Base-by-base conservation (phyloP, 2,329 filamentous ascomycete genomes). In the Epichloe festucae region DNA sequence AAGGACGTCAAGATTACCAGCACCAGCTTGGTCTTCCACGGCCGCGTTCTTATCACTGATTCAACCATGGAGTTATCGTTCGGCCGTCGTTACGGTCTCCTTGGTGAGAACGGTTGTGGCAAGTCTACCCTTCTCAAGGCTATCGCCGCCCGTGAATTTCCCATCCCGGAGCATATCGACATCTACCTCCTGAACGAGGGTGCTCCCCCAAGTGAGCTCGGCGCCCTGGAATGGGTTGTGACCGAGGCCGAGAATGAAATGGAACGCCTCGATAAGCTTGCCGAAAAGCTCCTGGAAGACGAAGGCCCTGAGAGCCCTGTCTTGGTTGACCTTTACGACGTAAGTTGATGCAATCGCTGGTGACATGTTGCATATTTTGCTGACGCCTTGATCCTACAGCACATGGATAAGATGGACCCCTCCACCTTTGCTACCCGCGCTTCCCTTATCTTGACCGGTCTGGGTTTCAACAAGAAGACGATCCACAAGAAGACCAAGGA, bases 401-500 rank as follows among this genome's bases (percentile, higher is more conserved):
- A 93, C 70, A 95, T 97, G 81, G 93, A 98, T 73, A 85, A 84
- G 71, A 96, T 98, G 91, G 94, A 98, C 64, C 93, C 93, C 46
- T 94, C 89, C 39, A 98, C 94, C 49, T 98, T 98, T 73, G 77
- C 89, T 65, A 95, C 91, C 55, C 89, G 93, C 67, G 93, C 93
- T 55, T 95, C 91, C 52, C 84, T 96, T 59, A 98, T 98, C 68
- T 73, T 98, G 62, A 98, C 93, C 52, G 93, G 93, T 89, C 86
- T 98, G 54, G 93, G 93, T 59, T 98, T 98, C 82, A 95, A 98
- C 84, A 97, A 97, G 78, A 74, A 73, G 61, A 98, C 94, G 52
- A 97, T 98, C 67, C 77, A 94, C 72, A 98, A 98, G 82, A 96
- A 94, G 83, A 98, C 94, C 63, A 98, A 97, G 81, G 94, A 98